Conservation (phyloP, 2,329 filamentous ascomycete species). For the Cladosporium sp. region DNA sequence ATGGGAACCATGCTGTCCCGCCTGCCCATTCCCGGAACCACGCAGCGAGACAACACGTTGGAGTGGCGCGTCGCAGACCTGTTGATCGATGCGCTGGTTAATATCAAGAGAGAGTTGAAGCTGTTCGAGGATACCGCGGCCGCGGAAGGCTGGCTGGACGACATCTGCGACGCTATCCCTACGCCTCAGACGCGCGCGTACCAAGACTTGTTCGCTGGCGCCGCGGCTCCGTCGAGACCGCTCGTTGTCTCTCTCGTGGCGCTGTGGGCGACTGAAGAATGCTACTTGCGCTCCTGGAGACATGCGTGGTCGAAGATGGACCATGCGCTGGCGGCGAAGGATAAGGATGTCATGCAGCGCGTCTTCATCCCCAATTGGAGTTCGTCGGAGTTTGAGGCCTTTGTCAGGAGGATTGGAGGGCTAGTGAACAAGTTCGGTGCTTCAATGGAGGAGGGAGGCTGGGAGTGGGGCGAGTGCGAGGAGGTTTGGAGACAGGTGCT, state of each 20-base stretch:
- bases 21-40: constrained; percentile 47
- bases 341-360: constrained; percentile 42
- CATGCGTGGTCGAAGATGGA: constrained; percentile 35
- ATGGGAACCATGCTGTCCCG: constrained; percentile 58
- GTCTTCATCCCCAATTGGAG: constrained; percentile 48
- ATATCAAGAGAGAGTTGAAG: constrained; percentile 58
- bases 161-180: constrained; percentile 37
- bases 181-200: constrained; percentile 37
- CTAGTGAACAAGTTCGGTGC: constrained; percentile 42
- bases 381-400: constrained; percentile 41
- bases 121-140: constrained; percentile 61
- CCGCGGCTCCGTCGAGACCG: constrained; percentile 43
- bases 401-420: constrained; percentile 40
- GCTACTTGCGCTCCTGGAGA: constrained; percentile 43
- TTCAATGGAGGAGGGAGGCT: constrained; percentile 34
- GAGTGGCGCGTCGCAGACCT: constrained; percentile 55
- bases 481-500: constrained; percentile 43
- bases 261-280: constrained; percentile 67
- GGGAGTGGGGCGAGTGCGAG: constrained; percentile 45
- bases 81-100: constrained; percentile 57
- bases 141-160: constrained; percentile 36
- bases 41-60: constrained; percentile 38
- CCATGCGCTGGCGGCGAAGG: constrained; percentile 17
- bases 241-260: constrained; percentile 63
- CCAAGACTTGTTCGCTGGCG: constrained; percentile 53